phyloP scores from a whole-genome alignment of 2,329 filamentous ascomycete species.

The Zelopaecilomyces penicillatus region DNA sequence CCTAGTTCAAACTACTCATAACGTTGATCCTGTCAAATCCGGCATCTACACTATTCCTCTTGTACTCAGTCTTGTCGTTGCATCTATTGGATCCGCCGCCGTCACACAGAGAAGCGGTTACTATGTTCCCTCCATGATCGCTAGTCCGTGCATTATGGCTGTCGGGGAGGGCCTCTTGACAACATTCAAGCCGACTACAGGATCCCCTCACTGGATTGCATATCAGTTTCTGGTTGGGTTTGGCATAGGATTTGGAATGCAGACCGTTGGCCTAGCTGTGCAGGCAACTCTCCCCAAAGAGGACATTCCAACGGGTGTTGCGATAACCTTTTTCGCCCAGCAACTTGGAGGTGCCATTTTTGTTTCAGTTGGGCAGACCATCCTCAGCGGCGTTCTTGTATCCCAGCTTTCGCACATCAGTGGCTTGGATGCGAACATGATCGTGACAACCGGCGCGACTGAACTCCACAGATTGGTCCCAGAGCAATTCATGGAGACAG shows the following conservation, averaged over 20 bases:
- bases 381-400: conserved; percentile 40
- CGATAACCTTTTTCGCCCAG: conserved; percentile 49
- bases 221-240: conserved; percentile 52
- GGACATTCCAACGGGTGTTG: conserved; percentile 47
- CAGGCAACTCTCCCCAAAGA: conserved; percentile 44
- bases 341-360: conserved; percentile 52
- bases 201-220: conserved; percentile 47
- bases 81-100: conserved; percentile 39
- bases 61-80: conserved; percentile 45
- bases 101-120: conserved; percentile 48
- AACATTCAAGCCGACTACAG: conserved; percentile 41
- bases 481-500: conserved; percentile 37
- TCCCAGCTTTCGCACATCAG: conserved; percentile 30
- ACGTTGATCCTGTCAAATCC: conserved; percentile 42
- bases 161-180: conserved; percentile 49
- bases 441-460: conserved; percentile 48
- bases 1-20: conserved; percentile 47
- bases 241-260: conserved; percentile 51
- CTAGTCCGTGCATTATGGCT: conserved; percentile 40
- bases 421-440: conserved; percentile 31
- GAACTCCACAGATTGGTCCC: conserved; percentile 48
- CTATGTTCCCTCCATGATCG: conserved; percentile 49
- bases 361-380: conserved; percentile 47
- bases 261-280: conserved; percentile 47
- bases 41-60: conserved; percentile 51